phyloP scores from a whole-genome alignment of 2,329 filamentous ascomycete species.

The Alternaria gaisen region DNA sequence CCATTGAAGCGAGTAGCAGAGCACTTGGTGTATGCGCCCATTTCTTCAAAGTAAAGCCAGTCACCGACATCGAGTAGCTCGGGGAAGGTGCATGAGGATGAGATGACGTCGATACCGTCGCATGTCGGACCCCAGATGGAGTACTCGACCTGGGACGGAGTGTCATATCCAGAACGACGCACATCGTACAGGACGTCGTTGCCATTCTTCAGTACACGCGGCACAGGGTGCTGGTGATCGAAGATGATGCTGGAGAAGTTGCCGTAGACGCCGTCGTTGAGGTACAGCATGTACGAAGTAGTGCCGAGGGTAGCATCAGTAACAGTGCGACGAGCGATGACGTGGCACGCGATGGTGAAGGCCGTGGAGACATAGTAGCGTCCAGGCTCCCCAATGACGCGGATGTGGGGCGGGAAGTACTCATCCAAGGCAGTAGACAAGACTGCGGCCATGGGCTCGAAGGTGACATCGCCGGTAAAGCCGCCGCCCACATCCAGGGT shows the following conservation, averaged over 20 bases:
- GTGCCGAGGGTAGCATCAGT: constrained; percentile 71
- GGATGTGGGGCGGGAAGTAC: constrained; percentile 84
- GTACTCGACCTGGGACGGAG: constrained; percentile 73
- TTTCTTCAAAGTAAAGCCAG: constrained; percentile 98
- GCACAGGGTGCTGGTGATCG: constrained; percentile 91
- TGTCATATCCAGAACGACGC: constrained; percentile 53
- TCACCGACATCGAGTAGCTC: constrained; percentile 88
- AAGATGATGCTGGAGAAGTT: constrained; percentile 99
- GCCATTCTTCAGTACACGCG: constrained; percentile 77
- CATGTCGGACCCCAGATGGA: constrained; percentile 98
- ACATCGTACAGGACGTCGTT: constrained; percentile 64
- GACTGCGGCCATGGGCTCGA: constrained; percentile 86
- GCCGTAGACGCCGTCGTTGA: constrained; percentile 97
- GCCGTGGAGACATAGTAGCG: constrained; percentile 94
- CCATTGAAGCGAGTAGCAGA: constrained; percentile 98
- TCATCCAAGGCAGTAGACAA: constrained; percentile 82
- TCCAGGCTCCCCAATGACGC: constrained; percentile 93
- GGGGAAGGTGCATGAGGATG: constrained; percentile 78
- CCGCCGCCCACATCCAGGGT: constrained; percentile 94
- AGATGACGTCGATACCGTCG: constrained; percentile 96
- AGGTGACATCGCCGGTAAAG: constrained; percentile 89
- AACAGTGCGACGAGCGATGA: constrained; percentile 93
- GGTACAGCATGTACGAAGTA: constrained; percentile 92
- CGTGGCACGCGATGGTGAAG: constrained; percentile 93
- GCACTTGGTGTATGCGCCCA: constrained; percentile 99